Percentiles rank a stretch among this genome's conserved stretches.
Conservation (phyloP, 768 basidiomycete genomes). For the Leccinum truebloodii region DNA sequence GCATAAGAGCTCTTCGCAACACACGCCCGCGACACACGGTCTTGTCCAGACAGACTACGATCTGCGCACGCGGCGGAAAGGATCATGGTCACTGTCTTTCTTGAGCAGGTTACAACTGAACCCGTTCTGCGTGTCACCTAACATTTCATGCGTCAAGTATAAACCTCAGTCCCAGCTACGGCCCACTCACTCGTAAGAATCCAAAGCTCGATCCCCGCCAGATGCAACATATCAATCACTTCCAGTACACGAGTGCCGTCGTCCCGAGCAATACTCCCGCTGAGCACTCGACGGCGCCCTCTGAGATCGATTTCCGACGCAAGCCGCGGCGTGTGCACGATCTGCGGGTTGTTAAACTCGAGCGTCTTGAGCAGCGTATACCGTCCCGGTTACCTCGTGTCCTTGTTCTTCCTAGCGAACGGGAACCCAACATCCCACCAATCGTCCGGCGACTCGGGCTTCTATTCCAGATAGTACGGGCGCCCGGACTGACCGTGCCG, state of each 20-base stretch:
- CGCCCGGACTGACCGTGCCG: slow-evolving; percentile 58
- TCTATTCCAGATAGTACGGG: slow-evolving; percentile 77
- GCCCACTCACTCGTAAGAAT: slow-evolving; percentile 63
- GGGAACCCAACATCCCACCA: slow-evolving; percentile 80
- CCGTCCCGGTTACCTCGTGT: slow-evolving; percentile 78
- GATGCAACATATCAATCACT: slow-evolving; percentile 88
- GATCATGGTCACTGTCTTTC: no score
- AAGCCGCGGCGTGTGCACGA: slow-evolving; percentile 83
- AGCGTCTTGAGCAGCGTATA: slow-evolving; percentile 78
- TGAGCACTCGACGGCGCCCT: slow-evolving; percentile 84
- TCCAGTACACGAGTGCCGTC: slow-evolving; percentile 94
- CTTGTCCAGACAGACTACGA: no score
- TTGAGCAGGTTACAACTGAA: no score
- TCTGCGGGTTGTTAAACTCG: slow-evolving; percentile 93
- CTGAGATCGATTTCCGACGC: slow-evolving; percentile 74
- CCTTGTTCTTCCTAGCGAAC: slow-evolving; percentile 75
- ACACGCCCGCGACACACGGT: no score
- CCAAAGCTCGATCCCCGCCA: slow-evolving; percentile 92
- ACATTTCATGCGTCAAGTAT: no score
- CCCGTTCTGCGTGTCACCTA: no score
- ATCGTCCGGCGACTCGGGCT: slow-evolving; percentile 95
- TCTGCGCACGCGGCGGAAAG: no score
- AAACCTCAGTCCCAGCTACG: no score
- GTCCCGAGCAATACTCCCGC: slow-evolving; percentile 83
- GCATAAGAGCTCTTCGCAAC: no score